Base-by-base conservation (phyloP, 2,329 filamentous ascomycete genomes). In the Phoma sp. region DNA sequence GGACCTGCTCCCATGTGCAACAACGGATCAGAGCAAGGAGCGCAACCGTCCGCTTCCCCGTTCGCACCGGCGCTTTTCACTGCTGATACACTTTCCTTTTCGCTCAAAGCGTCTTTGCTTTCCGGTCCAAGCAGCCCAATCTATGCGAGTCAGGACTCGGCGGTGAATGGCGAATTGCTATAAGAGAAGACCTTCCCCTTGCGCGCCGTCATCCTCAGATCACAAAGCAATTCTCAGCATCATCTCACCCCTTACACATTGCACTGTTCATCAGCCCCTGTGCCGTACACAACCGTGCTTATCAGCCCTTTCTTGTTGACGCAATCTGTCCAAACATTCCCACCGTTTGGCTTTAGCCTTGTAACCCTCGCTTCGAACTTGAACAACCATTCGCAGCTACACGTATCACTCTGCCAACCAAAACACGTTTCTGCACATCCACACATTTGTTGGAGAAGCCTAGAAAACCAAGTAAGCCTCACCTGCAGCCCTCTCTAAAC, bases 1-100 rank as follows among this genome's bases (percentile, higher is more conserved):
- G 53, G 45, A 65, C 64, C 54, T 69, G 67, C 67, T 56, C 40
- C 42, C 42, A 61, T 56, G 59, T 66, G 62, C 60, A 65, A 65
- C 69, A 62, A 62, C 64, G 60, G 61, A 65, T 48, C 53, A 37
- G 66, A 61, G 64, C 64, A 71, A 69, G 65, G 67, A 67, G 68
- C 60, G 59, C 67, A 62, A 54, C 59, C 65, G 61, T 68, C 66
- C 69, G 64, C 62, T 62, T 62, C 66, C 61, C 65, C 67, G 65
- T 61, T 36, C 38, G 60, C 51, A 42, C 60, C 66, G 56, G 53
- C 51, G 50, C 59, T 46, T 55, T 56, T 51, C 42, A 61, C 60
- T 23, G 23, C 45, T 45, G 51, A 40, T 43, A 45, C 34, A 39
- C 53, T 63, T 68, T 70, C 62, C 54, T 62, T 69, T 67, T 72